Percentiles rank a stretch among this genome's conserved stretches.
Conservation (phyloP, 208 protist genomes). For the Leishmania major region DNA sequence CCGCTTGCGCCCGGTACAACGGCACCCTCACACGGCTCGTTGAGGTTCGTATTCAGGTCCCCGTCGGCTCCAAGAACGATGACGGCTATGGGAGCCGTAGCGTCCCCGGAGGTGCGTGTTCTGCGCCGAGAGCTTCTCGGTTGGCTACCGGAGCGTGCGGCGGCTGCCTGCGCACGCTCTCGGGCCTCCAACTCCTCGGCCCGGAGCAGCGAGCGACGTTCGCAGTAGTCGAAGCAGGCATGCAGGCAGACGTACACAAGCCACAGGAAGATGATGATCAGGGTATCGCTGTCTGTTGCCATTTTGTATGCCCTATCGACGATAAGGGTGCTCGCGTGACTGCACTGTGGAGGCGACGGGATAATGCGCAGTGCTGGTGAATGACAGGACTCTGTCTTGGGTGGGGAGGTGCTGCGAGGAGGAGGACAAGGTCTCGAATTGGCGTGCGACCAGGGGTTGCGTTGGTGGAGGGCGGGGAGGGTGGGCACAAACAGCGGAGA, state of each 20-base stretch:
- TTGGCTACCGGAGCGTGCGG: neutral
- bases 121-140: neutral
- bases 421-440: neutral
- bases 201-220: slow-evolving; percentile 1
- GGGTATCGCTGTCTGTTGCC: neutral
- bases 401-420: neutral
- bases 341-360: neutral
- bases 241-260: slow-evolving; percentile 13
- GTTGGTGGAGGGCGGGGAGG: neutral
- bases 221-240: slow-evolving; percentile 9
- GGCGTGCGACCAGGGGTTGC: neutral
- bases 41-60: neutral
- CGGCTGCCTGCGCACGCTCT: neutral
- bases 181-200: neutral
- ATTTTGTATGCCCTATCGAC: neutral
- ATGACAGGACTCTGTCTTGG: neutral
- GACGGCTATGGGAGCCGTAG: neutral
- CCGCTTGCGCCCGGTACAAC: slow-evolving; percentile 16
- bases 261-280: slow-evolving; percentile 13
- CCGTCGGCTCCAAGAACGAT: slow-evolving; percentile 7
- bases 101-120: neutral
- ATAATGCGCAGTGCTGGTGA: neutral
- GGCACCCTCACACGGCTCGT: slow-evolving; percentile 15
- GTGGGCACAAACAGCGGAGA: neutral
- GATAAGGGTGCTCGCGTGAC: neutral